phyloP scores from a whole-genome alignment of 139 green algal species.

The Chlorella vulgaris region DNA sequence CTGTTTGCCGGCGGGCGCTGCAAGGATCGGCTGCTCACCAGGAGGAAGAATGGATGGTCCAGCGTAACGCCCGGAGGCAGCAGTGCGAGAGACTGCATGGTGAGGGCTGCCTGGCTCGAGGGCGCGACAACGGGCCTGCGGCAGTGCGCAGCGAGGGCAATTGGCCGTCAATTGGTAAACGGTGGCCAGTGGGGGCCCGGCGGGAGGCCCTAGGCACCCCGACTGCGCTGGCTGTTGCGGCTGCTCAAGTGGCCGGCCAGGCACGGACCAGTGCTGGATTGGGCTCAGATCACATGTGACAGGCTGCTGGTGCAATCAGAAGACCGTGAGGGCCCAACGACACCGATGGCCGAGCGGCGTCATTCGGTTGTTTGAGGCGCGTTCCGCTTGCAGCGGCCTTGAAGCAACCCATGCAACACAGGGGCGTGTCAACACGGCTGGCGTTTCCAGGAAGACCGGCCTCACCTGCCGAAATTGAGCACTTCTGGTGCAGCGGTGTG shows the following conservation, averaged over 20 bases:
- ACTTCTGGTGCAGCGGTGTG: not conserved
- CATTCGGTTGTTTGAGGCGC: not conserved
- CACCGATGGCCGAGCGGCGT: not conserved
- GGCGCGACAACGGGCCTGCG: not conserved
- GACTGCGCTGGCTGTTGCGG: not conserved
- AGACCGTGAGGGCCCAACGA: no score
- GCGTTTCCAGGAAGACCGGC: not conserved
- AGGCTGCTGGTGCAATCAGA: not conserved
- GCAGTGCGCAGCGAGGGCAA: not conserved
- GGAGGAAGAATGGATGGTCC: not conserved
- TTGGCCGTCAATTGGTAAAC: not conserved
- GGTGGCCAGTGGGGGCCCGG: not conserved
- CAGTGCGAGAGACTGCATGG: constrained; percentile 7
- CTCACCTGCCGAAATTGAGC: not conserved
- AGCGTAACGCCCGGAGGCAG: constrained; percentile 3
- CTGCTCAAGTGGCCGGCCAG: not conserved
- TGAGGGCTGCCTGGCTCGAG: not conserved
- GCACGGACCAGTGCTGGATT: not conserved
- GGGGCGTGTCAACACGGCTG: no score
- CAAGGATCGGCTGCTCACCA: not conserved
- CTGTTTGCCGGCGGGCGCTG: not conserved
- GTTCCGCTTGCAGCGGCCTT: not conserved
- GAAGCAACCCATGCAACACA: no score
- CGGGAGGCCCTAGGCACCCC: not conserved
- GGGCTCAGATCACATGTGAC: not conserved